Evolutionary conservation across 2,329 filamentous ascomycete genomes (phyloP).

Genomic region (Diplodia seriata): DNA sequence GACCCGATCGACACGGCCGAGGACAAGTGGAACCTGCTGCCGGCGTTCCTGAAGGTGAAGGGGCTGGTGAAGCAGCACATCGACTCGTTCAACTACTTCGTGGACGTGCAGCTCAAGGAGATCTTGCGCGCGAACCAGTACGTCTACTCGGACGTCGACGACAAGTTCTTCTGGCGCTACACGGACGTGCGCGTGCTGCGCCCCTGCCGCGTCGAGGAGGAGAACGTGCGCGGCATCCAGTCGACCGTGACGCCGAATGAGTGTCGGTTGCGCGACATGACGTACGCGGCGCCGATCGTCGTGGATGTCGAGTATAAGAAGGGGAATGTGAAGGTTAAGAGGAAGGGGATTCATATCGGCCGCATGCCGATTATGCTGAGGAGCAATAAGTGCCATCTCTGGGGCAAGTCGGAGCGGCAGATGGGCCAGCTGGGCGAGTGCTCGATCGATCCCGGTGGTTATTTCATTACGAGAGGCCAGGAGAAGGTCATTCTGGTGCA

Average conservation of each 20-base stretch:
- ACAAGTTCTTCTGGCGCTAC: slow-evolving; percentile 89
- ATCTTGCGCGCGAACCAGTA: slow-evolving; percentile 91
- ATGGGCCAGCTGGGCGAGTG: slow-evolving; percentile 96
- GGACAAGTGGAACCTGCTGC: slow-evolving; percentile 96
- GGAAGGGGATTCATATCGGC: slow-evolving; percentile 78
- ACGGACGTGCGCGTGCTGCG: slow-evolving; percentile 86
- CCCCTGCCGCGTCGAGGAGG: slow-evolving; percentile 79
- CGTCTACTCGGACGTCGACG: slow-evolving; percentile 90
- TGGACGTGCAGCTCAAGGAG: slow-evolving; percentile 95
- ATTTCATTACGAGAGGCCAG: slow-evolving; percentile 96
- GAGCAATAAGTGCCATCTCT: slow-evolving; percentile 89
- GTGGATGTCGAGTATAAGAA: slow-evolving; percentile 92
- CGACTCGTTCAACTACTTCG: slow-evolving; percentile 98
- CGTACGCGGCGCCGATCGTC: slow-evolving; percentile 93
- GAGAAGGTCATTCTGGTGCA: slow-evolving; percentile 99
- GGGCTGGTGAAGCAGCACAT: slow-evolving; percentile 96
- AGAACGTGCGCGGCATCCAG: slow-evolving; percentile 59
- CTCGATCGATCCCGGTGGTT: slow-evolving; percentile 92
- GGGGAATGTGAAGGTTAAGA: slow-evolving; percentile 76
- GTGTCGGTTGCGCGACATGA: slow-evolving; percentile 94
- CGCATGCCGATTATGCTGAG: slow-evolving; percentile 96
- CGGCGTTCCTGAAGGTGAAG: slow-evolving; percentile 98
- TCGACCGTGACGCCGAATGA: slow-evolving; percentile 86
- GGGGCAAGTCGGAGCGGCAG: slow-evolving; percentile 80
- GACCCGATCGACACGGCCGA: slow-evolving; percentile 74